Evolutionary conservation across 2,329 filamentous ascomycete genomes (phyloP).

Genomic region (Paramyrothecium roridum): DNA sequence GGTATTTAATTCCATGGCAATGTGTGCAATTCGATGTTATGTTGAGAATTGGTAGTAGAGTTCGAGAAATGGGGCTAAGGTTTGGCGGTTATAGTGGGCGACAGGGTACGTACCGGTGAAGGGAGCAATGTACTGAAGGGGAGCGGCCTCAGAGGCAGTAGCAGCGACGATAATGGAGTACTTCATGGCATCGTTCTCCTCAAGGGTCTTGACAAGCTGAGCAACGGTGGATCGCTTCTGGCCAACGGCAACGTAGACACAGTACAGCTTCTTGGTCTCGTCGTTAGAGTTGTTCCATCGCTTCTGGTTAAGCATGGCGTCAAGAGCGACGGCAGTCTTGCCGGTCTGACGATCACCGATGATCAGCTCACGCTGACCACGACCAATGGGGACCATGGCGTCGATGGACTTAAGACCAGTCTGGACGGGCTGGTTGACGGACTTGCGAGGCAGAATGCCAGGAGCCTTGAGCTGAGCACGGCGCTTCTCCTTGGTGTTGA

Average conservation of each 20-base stretch:
- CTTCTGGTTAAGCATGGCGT: slow-evolving; percentile 99
- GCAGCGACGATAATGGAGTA: slow-evolving; percentile 92
- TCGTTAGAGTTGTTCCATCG: slow-evolving; percentile 87
- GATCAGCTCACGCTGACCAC: slow-evolving; percentile 99
- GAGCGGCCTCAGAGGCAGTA: slow-evolving; percentile 94
- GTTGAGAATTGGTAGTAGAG: no score
- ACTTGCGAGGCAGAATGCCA: slow-evolving; percentile 93
- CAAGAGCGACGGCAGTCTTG: slow-evolving; percentile 98
- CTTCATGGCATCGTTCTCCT: slow-evolving; percentile 99
- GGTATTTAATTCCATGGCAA: neutral
- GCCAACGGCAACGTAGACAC: slow-evolving; percentile 96
- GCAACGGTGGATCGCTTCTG: slow-evolving; percentile 99
- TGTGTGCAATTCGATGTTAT: no score
- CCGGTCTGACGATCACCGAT: slow-evolving; percentile 99
- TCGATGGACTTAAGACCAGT: slow-evolving; percentile 99
- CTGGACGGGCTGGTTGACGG: slow-evolving; percentile 98
- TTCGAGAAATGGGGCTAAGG: neutral
- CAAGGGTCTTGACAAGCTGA: slow-evolving; percentile 98
- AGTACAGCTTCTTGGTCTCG: slow-evolving; percentile 99
- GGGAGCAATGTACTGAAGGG: slow-evolving; percentile 89
- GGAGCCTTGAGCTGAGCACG: slow-evolving; percentile 99
- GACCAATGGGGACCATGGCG: slow-evolving; percentile 99
- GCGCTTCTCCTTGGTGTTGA: slow-evolving; percentile 87
- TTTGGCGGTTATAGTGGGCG: neutral
- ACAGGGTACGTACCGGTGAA: slow-evolving; percentile 63